Evolutionary conservation across 2,329 filamentous ascomycete species (phyloP).

Genomic region (Pyricularia sp.): DNA sequence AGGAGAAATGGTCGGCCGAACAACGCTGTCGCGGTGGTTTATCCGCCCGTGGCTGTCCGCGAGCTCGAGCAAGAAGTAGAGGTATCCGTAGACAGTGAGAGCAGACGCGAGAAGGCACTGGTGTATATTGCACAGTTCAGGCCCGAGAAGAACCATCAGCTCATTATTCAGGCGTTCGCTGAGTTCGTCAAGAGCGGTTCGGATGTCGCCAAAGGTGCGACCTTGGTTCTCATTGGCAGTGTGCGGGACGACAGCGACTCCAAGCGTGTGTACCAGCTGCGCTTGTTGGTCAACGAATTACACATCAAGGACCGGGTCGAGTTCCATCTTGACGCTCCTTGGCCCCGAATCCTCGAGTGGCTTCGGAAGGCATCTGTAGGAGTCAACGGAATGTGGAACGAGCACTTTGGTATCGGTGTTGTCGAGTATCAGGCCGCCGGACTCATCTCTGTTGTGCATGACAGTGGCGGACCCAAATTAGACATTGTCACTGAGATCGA

Average conservation of each 20-base stretch:
- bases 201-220: constrained; percentile 40
- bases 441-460: constrained; percentile 81
- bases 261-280: constrained; percentile 75
- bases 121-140: constrained; percentile 96
- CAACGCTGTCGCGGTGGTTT: constrained; percentile 60
- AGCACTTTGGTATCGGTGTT: constrained; percentile 96
- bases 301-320: constrained; percentile 71
- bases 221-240: constrained; percentile 75
- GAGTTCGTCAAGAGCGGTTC: constrained; percentile 50
- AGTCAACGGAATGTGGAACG: constrained; percentile 99
- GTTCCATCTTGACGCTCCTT: constrained; percentile 82
- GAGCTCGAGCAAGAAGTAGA: constrained; percentile 67
- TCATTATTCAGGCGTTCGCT: constrained; percentile 76
- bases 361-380: constrained; percentile 66
- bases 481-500: constrained; percentile 82
- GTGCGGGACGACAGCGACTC: constrained; percentile 76
- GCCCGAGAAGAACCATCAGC: constrained; percentile 88
- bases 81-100: constrained; percentile 56
- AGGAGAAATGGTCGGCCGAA: constrained; percentile 17
- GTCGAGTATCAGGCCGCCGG: constrained; percentile 97
- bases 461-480: constrained; percentile 82
- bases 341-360: constrained; percentile 75
- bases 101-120: constrained; percentile 54
- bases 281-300: constrained; percentile 75
- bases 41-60: constrained; percentile 81